Evolutionary conservation across 73 alveolate genomes (phyloP).

Genomic region (Breviolum minutum): DNA sequence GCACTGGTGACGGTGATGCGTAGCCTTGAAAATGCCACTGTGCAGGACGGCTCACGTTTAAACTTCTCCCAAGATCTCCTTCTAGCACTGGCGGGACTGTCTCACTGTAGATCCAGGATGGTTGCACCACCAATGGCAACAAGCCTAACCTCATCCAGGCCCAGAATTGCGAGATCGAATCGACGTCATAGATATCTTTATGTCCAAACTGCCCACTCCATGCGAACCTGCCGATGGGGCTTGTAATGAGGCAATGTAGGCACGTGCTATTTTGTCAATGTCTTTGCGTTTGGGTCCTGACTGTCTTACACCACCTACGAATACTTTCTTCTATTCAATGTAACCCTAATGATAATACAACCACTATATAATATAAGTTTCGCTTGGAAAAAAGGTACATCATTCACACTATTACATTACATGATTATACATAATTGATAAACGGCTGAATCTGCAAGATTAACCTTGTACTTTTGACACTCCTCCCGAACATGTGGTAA

Average conservation of each 20-base stretch:
- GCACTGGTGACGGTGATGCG: slow-evolving; percentile 1
- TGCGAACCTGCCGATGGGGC: neutral
- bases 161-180: slow-evolving; percentile 69
- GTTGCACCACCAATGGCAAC: slow-evolving; percentile 58
- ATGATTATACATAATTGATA: too few relatives aligned
- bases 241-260: too few relatives aligned
- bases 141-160: slow-evolving; percentile 59
- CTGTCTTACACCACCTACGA: neutral
- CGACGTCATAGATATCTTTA: slow-evolving; percentile 14
- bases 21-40: slow-evolving; percentile 44
- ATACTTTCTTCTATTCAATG: too few relatives aligned
- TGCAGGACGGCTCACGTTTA: neutral
- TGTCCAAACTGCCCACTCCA: slow-evolving; percentile 80
- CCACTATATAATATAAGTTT: too few relatives aligned
- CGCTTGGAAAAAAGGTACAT: too few relatives aligned
- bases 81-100: neutral
- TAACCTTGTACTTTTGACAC: too few relatives aligned
- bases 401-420: too few relatives aligned
- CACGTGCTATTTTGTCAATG: too few relatives aligned
- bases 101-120: slow-evolving; percentile 60
- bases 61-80: neutral
- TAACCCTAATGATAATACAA: neutral
- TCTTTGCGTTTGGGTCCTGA: neutral
- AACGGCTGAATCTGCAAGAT: too few relatives aligned
- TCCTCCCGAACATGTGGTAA: too few relatives aligned